Conservation (phyloP, 352 stramenopile species). For the Pythium rhizo-oryzae region DNA sequence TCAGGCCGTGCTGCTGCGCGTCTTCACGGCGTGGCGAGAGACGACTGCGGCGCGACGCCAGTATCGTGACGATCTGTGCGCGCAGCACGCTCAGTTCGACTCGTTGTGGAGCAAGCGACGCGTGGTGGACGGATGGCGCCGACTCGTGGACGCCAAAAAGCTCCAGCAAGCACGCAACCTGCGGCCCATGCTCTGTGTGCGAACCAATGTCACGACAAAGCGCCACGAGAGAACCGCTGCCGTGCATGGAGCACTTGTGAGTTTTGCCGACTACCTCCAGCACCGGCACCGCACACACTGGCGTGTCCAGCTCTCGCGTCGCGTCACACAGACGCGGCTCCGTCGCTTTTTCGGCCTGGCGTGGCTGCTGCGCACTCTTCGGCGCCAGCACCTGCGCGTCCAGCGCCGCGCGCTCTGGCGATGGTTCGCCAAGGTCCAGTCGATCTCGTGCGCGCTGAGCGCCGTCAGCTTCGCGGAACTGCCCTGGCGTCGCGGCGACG, state of each 20-base stretch:
- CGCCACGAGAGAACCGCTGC: too few relatives aligned
- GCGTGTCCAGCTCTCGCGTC: constrained; percentile 12
- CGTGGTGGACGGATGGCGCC: constrained; percentile 1
- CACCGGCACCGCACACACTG: constrained; percentile 12
- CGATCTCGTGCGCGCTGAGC: constrained; percentile 27
- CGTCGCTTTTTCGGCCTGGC: constrained; percentile 16
- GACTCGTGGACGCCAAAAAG: not conserved
- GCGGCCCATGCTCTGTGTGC: constrained; percentile 13
- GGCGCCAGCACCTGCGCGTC: constrained; percentile 27
- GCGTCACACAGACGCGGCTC: not conserved
- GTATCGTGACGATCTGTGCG: not conserved
- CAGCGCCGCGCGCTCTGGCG: constrained; percentile 45
- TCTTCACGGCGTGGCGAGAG: constrained; percentile 18
- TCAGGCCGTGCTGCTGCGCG: not conserved
- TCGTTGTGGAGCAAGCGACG: not conserved
- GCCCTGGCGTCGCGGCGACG: constrained; percentile 23
- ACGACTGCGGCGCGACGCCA: not conserved
- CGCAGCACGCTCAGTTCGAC: not conserved
- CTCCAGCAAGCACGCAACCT: not conserved
- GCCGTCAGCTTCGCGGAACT: constrained; percentile 32
- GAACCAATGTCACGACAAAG: constrained; percentile 3
- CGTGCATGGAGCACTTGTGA: not conserved
- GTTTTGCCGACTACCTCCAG: constrained; percentile 7
- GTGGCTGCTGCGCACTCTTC: constrained; percentile 32
- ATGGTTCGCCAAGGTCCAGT: constrained; percentile 44